phyloP scores from a whole-genome alignment of 225 moss, liverwort and hornwort genomes.

The Neckera pumila region DNA sequence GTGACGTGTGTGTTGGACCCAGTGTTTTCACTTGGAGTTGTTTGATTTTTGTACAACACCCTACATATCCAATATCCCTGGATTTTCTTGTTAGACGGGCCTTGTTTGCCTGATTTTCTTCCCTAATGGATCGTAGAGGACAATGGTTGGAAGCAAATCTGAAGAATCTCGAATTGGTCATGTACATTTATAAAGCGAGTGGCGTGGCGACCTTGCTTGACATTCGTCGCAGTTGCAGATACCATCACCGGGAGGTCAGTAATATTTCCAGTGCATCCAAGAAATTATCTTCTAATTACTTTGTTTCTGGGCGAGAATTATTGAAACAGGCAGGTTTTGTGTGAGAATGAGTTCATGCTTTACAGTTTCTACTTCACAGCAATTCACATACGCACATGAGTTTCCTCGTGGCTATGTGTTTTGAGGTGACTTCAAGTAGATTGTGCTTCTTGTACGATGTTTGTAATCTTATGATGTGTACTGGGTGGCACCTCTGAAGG shows the following conservation, averaged over 20 bases:
- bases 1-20: no score
- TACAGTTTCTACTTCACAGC: not conserved
- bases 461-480: not conserved
- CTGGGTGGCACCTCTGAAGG: conserved; percentile 18
- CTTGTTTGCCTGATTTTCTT: not conserved
- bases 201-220: conserved; percentile 80
- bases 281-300: not conserved
- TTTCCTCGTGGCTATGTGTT: not conserved
- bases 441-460: not conserved
- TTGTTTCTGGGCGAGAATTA: not conserved
- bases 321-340: not conserved
- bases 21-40: not conserved
- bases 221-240: conserved; percentile 63
- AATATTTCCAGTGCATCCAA: not conserved
- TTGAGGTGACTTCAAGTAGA: not conserved
- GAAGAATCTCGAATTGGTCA: conserved; percentile 46
- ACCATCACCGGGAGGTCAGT: conserved; percentile 73
- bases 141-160: conserved; percentile 69
- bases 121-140: conserved; percentile 17
- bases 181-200: conserved; percentile 72
- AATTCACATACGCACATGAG: not conserved
- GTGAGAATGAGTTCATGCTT: not conserved
- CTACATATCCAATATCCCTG: not conserved
- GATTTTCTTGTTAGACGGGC: not conserved
- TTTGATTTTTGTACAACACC: not conserved